phyloP scores from a whole-genome alignment of 164 flowering plant genomes.

The Taxillus chinensis region DNA sequence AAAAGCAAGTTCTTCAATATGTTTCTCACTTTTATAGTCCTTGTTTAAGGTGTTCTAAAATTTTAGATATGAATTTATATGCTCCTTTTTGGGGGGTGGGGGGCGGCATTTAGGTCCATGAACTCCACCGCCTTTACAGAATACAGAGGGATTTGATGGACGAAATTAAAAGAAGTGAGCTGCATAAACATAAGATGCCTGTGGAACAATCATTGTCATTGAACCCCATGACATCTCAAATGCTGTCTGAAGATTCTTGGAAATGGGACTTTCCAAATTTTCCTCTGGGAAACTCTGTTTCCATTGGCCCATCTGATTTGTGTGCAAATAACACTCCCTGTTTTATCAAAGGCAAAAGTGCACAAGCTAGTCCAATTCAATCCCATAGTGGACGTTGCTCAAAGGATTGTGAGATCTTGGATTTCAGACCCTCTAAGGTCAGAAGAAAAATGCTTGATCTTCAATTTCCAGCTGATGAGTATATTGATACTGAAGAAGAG shows the following conservation, averaged over 20 bases:
- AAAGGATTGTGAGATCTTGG: conserved; percentile 40
- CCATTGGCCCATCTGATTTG: conserved; percentile 34
- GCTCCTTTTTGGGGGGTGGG: no score
- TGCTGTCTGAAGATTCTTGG: conserved; percentile 32
- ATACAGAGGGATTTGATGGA: conserved; percentile 82
- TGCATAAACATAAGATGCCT: conserved; percentile 22
- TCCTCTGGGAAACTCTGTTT: conserved; percentile 28
- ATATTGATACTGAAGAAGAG: conserved; percentile 58
- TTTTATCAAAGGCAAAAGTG: conserved; percentile 35
- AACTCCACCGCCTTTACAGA: conserved; percentile 85
- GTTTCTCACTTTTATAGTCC: no score
- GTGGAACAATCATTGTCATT: conserved; percentile 40
- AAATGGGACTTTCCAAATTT: conserved; percentile 39
- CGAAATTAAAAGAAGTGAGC: conserved; percentile 49
- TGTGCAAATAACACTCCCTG: conserved; percentile 37
- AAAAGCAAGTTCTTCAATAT: no score
- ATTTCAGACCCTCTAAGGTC: conserved; percentile 43
- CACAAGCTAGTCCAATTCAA: conserved; percentile 20
- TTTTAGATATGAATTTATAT: no score
- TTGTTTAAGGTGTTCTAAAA: no score
- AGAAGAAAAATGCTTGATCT: conserved; percentile 69
- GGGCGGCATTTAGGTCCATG: conserved; percentile 44
- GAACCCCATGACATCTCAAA: conserved; percentile 41
- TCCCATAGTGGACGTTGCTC: conserved; percentile 34
- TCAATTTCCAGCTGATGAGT: conserved; percentile 79